phyloP scores from a whole-genome alignment of 352 stramenopile species.

The Phytophthora ramorum region DNA sequence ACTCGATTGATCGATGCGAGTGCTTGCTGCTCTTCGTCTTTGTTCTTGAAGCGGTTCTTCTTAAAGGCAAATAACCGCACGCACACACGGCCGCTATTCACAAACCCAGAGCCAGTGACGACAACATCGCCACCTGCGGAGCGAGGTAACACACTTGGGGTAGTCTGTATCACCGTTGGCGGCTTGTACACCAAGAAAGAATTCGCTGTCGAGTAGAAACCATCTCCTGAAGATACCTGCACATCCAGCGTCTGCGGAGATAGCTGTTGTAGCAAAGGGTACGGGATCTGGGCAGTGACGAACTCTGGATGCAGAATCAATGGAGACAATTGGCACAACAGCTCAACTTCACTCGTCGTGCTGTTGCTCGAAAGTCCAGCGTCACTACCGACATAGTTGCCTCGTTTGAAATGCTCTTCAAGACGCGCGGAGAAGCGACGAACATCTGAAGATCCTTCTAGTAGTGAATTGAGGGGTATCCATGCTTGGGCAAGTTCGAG shows the following conservation, averaged over 20 bases:
- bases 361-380: not conserved
- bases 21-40: constrained; percentile 35
- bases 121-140: constrained; percentile 59
- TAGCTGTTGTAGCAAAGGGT: constrained; percentile 16
- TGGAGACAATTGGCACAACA: constrained; percentile 71
- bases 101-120: constrained; percentile 54
- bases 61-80: constrained; percentile 62
- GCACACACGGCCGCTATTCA: constrained; percentile 43
- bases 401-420: constrained; percentile 65
- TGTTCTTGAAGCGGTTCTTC: constrained; percentile 33
- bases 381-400: constrained; percentile 20
- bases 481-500: constrained; percentile 57
- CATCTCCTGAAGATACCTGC: constrained; percentile 71
- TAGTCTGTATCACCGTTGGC: constrained; percentile 46
- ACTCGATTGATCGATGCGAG: constrained; percentile 46
- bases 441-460: constrained; percentile 43
- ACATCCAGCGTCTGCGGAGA: constrained; percentile 52
- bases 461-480: constrained; percentile 41
- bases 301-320: constrained; percentile 52
- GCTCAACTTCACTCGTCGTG: constrained; percentile 49
- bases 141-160: constrained; percentile 59
- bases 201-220: constrained; percentile 50
- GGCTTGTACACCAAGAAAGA: constrained; percentile 59
- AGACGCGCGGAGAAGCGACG: constrained; percentile 35
- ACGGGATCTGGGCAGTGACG: constrained; percentile 45